Evolutionary conservation across 371 early-diverging fungal species (phyloP), one percentile per base, ranked within the genome.

Genomic region (Mortierella sp.): DNA sequence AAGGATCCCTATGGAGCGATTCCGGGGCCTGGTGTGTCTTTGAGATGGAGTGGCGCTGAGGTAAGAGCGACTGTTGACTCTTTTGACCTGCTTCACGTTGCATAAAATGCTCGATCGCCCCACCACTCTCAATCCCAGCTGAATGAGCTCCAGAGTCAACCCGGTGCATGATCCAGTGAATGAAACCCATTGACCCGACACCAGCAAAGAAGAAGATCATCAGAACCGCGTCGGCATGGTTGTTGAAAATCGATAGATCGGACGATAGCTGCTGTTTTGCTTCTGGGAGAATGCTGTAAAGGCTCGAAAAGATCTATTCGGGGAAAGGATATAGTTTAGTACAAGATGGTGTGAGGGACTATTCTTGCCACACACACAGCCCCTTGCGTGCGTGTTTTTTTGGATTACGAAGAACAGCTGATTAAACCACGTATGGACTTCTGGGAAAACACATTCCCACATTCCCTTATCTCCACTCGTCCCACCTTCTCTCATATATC

Each of bases 111-210:
- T 73, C 52, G 28, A 72, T 72, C 2, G 67, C 39, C 3, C 41
- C 58, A n/a, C 39, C 50, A 47, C 61, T 64, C 54, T 76, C 76
- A 21, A 76, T 76, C 16, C 76, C 76, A 3, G 69, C 62, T 7
- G 76, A 69, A 18, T 23, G 49, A 3, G 70, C 27, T 0, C 55
- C 42, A 18, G 69, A 58, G 27, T 64, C 58, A 52, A 76, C 56
- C 3, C 66, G 65, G 30, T 76, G 76, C 62, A 76, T 69, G 55
- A 76, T 64, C 63, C 69, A 76, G 41, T 76, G 76, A 39, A 69
- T 69, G 18, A 76, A 19, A 19, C 49, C 52, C 76, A 76, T 76
- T 38, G 41, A 12, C 1, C 62, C 65, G n/a, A 76, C 64, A 0
- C 76, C 76, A 2, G 38, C 53, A 61, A 76, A 76, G 55, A 65